Conservation (phyloP, 768 basidiomycete genomes). For the Panellus pusillus region DNA sequence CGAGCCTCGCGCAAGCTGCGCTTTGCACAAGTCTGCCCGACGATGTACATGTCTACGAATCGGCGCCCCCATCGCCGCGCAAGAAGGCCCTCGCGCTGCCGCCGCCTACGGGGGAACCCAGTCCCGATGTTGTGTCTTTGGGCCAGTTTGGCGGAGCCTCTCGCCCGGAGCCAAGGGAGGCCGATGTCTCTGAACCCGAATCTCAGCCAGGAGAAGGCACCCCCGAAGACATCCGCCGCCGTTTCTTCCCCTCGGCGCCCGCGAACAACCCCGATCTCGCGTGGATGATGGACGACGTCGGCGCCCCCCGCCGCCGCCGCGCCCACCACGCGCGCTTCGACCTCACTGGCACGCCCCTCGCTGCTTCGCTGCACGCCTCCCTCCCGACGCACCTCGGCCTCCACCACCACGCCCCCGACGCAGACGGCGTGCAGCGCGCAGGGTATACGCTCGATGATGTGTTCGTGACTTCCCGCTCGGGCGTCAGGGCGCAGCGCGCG, state of each 20-base stretch:
- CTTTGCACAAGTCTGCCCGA: constrained; percentile 72
- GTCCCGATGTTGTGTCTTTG: constrained; percentile 41
- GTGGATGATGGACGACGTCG: constrained; percentile 62
- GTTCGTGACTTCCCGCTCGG: constrained; percentile 76
- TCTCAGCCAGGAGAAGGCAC: constrained; percentile 74
- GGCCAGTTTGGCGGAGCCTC: too few relatives aligned
- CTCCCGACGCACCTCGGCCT: constrained; percentile 85
- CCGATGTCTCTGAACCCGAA: too few relatives aligned
- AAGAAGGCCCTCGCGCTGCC: constrained; percentile 60
- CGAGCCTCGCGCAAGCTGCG: constrained; percentile 60
- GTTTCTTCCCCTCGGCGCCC: constrained; percentile 76
- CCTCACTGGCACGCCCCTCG: constrained; percentile 70
- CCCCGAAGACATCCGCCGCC: constrained; percentile 81
- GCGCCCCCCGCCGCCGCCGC: constrained; percentile 27
- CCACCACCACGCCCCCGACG: constrained; percentile 85
- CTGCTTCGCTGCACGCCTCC: constrained; percentile 46
- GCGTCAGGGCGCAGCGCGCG: constrained; percentile 79
- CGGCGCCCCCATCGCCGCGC: constrained; percentile 75
- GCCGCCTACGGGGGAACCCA: constrained; percentile 41
- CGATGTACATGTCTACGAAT: constrained; percentile 84
- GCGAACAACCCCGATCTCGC: constrained; percentile 71
- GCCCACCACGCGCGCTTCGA: constrained; percentile 64
- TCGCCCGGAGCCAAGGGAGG: too few relatives aligned
- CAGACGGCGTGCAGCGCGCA: constrained; percentile 46
- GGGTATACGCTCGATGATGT: constrained; percentile 90